These are phyloP conservation scores for Silybum marianum DNA, from an alignment of 129 eudicot species.

Conservation along the genomic window DNA sequence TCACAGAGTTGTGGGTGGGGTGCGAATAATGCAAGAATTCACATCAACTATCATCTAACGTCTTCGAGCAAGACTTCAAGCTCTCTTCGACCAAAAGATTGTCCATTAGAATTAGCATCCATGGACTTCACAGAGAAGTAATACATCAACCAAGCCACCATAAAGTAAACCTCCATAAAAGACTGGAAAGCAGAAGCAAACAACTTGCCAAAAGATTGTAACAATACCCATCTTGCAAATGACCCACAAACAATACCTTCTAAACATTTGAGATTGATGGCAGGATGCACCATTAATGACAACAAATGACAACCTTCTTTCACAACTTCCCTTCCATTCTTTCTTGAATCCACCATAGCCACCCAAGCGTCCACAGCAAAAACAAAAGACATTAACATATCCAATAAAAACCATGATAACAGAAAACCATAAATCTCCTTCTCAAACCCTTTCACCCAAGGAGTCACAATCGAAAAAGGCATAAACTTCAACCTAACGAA, in stretches of 20 bases:
- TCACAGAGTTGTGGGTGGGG: constrained; percentile 17
- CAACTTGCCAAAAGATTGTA: constrained; percentile 48
- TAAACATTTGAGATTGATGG: constrained; percentile 60
- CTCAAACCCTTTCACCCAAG: constrained; percentile 68
- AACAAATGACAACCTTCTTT: constrained; percentile 78
- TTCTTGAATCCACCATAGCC: constrained; percentile 73
- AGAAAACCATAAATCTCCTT: constrained; percentile 57
- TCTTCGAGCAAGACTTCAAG: constrained; percentile 56
- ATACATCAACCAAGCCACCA: constrained; percentile 82
- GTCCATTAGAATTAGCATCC: constrained; percentile 56
- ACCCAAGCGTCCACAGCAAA: constrained; percentile 87
- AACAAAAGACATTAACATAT: constrained; percentile 52
- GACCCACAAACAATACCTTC: constrained; percentile 69
- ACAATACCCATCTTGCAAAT: constrained; percentile 48
- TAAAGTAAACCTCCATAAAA: constrained; percentile 75
- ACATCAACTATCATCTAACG: constrained; percentile 35
- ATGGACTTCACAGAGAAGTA: constrained; percentile 71
- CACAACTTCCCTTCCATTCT: constrained; percentile 63
- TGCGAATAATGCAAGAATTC: constrained; percentile 18
- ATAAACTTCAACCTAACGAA: constrained; percentile 76
- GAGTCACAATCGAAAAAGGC: constrained; percentile 68
- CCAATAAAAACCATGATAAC: constrained; percentile 63
- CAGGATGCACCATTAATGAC: constrained; percentile 51
- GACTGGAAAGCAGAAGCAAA: constrained; percentile 58
- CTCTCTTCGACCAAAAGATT: constrained; percentile 63